Base-by-base conservation (phyloP, 228 moss, liverwort and hornwort species). In the Sphagnum fallax region DNA sequence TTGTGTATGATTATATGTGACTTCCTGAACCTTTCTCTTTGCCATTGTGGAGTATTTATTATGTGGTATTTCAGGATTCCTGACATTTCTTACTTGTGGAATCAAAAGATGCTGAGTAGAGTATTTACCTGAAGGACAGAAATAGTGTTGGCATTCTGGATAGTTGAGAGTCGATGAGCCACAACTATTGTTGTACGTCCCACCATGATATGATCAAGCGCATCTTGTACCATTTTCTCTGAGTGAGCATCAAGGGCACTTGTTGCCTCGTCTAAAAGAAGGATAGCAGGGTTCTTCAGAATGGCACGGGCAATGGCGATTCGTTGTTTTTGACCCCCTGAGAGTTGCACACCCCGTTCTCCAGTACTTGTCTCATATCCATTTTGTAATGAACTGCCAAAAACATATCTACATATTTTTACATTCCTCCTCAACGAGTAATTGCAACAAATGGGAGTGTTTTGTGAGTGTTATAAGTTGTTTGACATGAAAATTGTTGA, bases 281-380 rank as follows among this genome's bases (percentile, higher is more conserved):
- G 72, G 52, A 84, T 73, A 4, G 70, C 72, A 6, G 84, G 84
- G 62, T 77, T 80, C 57, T 84, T 84, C 4, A 84, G 63, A 4
- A 84, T 77, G 10, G 83, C 83, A 8, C 83, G 32, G 6, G 83
- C 83, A 49, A 83, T 83, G 59, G 83, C 83, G 6, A 83, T 75
- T 5, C 83, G 77, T 72, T 83, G 83, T 71, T 83, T 83, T 66
- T 83, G 83, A 10, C 84, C 84, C 47, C 84, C 84, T 1, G 84
- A 84, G n/a, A 84, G 67, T 53, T 77, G 80, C 18, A 84, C 15
- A 3, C 84, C 84, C 4, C 84, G 48, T 5, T 80, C 84, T 50
- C 84, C 84, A 0, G 77, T 69, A 58, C 50, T 49, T 0, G 84
- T 84, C 32, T 75, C 73, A 47, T 84, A 84, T 4, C 84, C 84